Evolutionary conservation across 2,329 filamentous ascomycete species (phyloP), one percentile per base, ranked within the genome.

Genomic region (Diplodia corticola): DNA sequence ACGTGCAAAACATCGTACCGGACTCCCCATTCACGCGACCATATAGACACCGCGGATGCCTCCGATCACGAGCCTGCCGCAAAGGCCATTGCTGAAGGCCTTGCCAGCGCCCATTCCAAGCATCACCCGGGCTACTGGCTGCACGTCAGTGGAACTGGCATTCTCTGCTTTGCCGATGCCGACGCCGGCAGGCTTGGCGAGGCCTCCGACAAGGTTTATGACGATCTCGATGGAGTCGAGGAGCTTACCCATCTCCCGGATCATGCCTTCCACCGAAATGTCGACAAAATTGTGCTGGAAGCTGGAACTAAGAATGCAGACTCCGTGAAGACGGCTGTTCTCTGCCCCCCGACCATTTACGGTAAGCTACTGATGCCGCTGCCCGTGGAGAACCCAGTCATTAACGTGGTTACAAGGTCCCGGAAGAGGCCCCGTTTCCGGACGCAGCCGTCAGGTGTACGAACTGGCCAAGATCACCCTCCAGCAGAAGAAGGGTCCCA

Each of bases 271-370:
- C 90, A 93, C 77, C 85, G 89, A 15, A 81, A 88, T 71, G 85
- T 92, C 4, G 91, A 94, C 75, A 85, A 88, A 73, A 81, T 91
- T 24, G 84, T 92, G 17, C 78, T 89, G 0, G 78, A 75, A 0
- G 80, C 83, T 0, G 80, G 78, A 4, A 35, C 46, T 6, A 59
- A 66, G 51, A 53, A 57, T n/a, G 37, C n/a, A 17, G 64, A 46
- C 13, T 26, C 51, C 12, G 28, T 53, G 37, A 71, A 71, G 28
- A 74, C 76, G 3, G 77, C 77, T 13, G 84, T 91, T 24, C 81
- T 91, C 1, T 89, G 86, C 68, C 88, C 89, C 7, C 86, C 88
- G 0, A 85, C 83, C 1, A 90, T 91, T 69, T 90, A 89, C 69
- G 88, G 78, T 6, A 71, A 75, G 2, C 3, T 20, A 4, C 5